These are phyloP conservation scores for Aspergillus incahuasiensis DNA, from an alignment of 495 filamentous ascomycete species.

Conservation along the genomic window DNA sequence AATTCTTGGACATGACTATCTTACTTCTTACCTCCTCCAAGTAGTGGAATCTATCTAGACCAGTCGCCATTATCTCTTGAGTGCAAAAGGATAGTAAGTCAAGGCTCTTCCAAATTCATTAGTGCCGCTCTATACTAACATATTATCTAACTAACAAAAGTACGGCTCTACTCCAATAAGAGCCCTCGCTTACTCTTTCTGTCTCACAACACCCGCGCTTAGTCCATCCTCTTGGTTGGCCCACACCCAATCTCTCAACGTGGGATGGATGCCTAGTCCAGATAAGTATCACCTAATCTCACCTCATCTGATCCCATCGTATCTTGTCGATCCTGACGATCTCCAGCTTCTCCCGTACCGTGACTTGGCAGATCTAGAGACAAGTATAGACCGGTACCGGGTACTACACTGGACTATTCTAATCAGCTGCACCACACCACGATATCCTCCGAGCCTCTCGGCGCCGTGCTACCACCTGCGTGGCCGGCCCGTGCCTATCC, in stretches of 20 bases:
- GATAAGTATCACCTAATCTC: neutral
- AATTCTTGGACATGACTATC: no score
- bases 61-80: no score
- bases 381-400: neutral
- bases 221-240: neutral
- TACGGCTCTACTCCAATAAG: neutral
- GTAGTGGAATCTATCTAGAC: no score
- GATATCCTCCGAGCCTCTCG: neutral
- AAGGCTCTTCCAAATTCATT: no score
- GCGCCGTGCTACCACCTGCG: neutral
- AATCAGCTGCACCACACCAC: neutral
- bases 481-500: no score
- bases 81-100: neutral
- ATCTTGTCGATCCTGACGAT: neutral
- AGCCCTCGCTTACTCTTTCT: neutral
- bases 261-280: neutral
- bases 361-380: neutral
- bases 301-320: neutral
- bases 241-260: neutral
- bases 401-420: no score
- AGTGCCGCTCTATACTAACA: neutral
- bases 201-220: neutral
- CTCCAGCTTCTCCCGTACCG: neutral
- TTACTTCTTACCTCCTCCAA: no score
- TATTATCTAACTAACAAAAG: neutral